Conservation (phyloP, 495 filamentous ascomycete species). For the Penicillium cinerascens region DNA sequence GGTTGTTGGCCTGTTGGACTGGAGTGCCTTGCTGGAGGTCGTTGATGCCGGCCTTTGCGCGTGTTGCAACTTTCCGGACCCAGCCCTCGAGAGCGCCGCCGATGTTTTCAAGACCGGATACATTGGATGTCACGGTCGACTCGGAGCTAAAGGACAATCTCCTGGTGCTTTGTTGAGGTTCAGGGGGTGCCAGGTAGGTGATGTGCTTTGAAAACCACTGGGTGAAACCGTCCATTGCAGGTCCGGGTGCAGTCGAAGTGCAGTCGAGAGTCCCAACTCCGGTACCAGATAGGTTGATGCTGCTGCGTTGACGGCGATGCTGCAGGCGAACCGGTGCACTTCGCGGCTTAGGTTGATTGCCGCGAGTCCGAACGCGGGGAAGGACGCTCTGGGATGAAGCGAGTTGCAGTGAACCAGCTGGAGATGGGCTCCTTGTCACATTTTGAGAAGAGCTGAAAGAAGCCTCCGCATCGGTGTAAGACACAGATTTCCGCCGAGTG, state of each 20-base stretch:
- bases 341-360: slow-evolving; percentile 18
- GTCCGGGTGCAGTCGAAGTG: slow-evolving; percentile 68
- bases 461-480: slow-evolving; percentile 44
- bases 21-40: slow-evolving; percentile 38
- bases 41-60: slow-evolving; percentile 38
- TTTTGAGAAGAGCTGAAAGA: slow-evolving; percentile 33
- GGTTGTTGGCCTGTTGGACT: slow-evolving; percentile 26
- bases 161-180: slow-evolving; percentile 24
- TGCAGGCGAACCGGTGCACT: slow-evolving; percentile 16
- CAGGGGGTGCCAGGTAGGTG: slow-evolving; percentile 58
- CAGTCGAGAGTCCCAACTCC: slow-evolving; percentile 78
- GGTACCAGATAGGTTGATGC: slow-evolving; percentile 61
- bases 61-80: slow-evolving; percentile 72
- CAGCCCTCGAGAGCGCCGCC: slow-evolving; percentile 85
- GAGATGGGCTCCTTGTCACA: slow-evolving; percentile 33
- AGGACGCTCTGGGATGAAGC: slow-evolving; percentile 22
- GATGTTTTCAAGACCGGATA: slow-evolving; percentile 70
- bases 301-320: slow-evolving; percentile 43
- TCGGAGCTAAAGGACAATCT: slow-evolving; percentile 43
- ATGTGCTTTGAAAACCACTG: slow-evolving; percentile 74
- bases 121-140: slow-evolving; percentile 38
- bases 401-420: slow-evolving; percentile 29
- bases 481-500: slow-evolving; percentile 73
- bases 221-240: slow-evolving; percentile 76
- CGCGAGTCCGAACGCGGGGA: slow-evolving; percentile 19